Base-by-base conservation (phyloP, 495 filamentous ascomycete genomes). In the Penicillium salamii region DNA sequence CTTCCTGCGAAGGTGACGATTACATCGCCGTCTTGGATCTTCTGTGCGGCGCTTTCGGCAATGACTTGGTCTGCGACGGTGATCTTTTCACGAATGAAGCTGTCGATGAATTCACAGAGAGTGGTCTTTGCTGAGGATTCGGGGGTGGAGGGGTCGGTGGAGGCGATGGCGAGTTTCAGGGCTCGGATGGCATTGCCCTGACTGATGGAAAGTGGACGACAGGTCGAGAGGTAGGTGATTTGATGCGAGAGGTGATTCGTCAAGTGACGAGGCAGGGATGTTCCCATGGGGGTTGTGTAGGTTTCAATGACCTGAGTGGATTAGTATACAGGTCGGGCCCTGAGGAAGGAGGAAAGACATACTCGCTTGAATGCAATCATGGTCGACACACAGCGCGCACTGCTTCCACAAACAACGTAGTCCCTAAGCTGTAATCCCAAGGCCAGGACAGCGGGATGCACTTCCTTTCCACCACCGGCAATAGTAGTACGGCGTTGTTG, bases 181-280 rank as follows among this genome's bases (percentile, higher is more conserved):
- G 90, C 90, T 31, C 95, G 82, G 65, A 98, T 96, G 15, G 90
- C 90, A 68, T 97, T 97, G 47, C 95, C 91, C 83, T 96, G 92
- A 34, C 87, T 87, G 65, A 93, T 89, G 42, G 88, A 91, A 68
- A 97, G 87, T 9, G 93, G 90, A 5, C 93, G 86, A 61, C 90
- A 96, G 49, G 90, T 90, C 35, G 86, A 88, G 23, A 98, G 83
- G 61, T 92, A 96, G 51, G 90, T 89, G 53, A 98, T 96, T 70
- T 98, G 93, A 49, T 91, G 88, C 49, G 89, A 93, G 49, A 98
- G 79, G 58, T 96, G 90, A n/a, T 87, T 85, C 20, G 90, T 91
- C 55, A 98, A 81, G 72, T 98, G 90, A 12, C 93, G 87, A 14
- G 89, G 82, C 29, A 98, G 78, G 3, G 91, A 89, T 49, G 84